A percentile compares a stretch with the other conserved stretches of the same genome.
phyloP scores from a whole-genome alignment of 2,329 filamentous ascomycete genomes.

The Cadophora malorum region DNA sequence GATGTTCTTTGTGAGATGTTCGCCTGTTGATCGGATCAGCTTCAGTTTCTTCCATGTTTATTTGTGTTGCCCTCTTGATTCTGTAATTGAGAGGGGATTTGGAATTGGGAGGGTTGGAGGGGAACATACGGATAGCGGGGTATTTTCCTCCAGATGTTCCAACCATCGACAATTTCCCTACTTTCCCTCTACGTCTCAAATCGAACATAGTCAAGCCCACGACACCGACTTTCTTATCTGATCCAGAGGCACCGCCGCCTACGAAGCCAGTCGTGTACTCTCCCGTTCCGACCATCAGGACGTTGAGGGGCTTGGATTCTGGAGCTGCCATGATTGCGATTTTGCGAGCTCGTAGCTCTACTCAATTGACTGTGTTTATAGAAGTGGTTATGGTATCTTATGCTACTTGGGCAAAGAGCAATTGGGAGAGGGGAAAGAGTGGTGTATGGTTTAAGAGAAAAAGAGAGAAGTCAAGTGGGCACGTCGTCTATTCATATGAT shows the following conservation, averaged over 20 bases:
- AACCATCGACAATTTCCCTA: constrained; percentile 85
- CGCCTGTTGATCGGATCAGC: constrained; percentile 56
- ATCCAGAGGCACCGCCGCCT: constrained; percentile 79
- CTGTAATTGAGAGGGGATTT: neutral
- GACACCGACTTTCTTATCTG: constrained; percentile 96
- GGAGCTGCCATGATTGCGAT: constrained; percentile 9
- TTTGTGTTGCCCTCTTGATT: neutral
- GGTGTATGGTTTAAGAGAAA: constrained; percentile 10
- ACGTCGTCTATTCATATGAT: constrained; percentile 12
- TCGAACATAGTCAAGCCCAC: constrained; percentile 91
- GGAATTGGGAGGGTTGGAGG: neutral
- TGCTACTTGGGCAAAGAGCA: neutral
- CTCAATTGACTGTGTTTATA: constrained; percentile 10
- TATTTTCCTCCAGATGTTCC: constrained; percentile 90
- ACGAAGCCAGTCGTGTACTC: constrained; percentile 98
- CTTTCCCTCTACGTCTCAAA: constrained; percentile 85
- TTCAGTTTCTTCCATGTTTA: neutral
- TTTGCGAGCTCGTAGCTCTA: constrained; percentile 4
- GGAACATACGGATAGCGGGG: constrained; percentile 78
- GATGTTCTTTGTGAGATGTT: constrained; percentile 89
- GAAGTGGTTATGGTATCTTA: neutral
- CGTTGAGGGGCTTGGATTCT: constrained; percentile 39
- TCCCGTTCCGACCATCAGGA: constrained; percentile 70
- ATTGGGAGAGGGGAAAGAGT: neutral
- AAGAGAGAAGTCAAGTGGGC: constrained; percentile 20